Conservation (phyloP, 1,284 basidiomycete genomes). For the Heterobasidion irregulare region DNA sequence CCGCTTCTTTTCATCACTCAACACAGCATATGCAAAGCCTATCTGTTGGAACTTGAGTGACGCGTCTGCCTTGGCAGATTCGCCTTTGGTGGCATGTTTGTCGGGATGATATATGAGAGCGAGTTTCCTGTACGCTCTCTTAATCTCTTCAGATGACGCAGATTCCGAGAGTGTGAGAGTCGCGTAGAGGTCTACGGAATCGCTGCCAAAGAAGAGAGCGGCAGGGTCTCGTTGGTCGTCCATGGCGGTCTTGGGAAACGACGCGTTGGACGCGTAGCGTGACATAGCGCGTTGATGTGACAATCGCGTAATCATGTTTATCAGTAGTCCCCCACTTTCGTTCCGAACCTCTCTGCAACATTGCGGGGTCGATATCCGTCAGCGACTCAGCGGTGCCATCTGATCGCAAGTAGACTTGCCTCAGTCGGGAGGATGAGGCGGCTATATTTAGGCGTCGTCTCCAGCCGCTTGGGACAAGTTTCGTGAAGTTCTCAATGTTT, state of each 20-base stretch:
- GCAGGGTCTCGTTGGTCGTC: conserved; percentile 63
- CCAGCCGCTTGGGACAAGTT: too few species aligned
- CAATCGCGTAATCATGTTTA: too few species aligned
- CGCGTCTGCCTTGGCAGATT: conserved; percentile 55
- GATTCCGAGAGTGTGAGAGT: conserved; percentile 51
- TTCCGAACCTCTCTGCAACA: too few species aligned
- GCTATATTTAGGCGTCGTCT: too few species aligned
- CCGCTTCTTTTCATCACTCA: conserved; percentile 71
- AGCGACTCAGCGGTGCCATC: too few species aligned
- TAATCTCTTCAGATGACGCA: conserved; percentile 61
- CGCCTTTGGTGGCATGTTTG: conserved; percentile 64
- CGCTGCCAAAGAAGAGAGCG: conserved; percentile 61
- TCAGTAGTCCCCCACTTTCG: too few species aligned
- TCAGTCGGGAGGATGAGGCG: too few species aligned
- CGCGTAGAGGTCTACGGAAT: conserved; percentile 67
- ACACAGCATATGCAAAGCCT: conserved; percentile 84
- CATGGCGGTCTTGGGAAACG: conserved; percentile 7
- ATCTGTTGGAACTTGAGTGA: conserved; percentile 80
- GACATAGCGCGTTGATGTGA: neutral
- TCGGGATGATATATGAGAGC: conserved; percentile 85
- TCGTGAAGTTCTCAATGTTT: too few species aligned
- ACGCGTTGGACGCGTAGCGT: neutral
- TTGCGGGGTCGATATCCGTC: too few species aligned
- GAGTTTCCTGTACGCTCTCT: conserved; percentile 77
- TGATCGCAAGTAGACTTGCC: too few species aligned